phyloP scores from a whole-genome alignment of 83 land plant genomes.

The Thuja plicata region DNA sequence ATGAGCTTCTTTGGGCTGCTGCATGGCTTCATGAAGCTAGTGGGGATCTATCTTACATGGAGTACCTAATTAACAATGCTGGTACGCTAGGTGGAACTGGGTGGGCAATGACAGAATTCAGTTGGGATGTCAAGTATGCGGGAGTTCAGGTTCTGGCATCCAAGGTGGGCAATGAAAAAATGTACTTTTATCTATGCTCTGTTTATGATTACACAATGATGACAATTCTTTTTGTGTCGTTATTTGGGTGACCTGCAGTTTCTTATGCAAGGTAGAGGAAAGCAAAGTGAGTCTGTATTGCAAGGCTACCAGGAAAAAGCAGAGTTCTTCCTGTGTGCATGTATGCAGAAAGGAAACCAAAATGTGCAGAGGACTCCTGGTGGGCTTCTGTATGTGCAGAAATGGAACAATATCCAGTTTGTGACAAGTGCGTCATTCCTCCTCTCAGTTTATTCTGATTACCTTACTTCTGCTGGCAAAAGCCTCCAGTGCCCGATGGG shows the following conservation, averaged over 20 bases:
- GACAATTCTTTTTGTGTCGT: neutral
- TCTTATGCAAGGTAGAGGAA: conserved; percentile 60
- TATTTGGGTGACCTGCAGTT: neutral
- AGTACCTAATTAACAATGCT: conserved; percentile 59
- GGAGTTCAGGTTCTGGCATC: conserved; percentile 84
- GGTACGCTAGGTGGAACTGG: conserved; percentile 78
- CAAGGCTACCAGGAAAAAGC: conserved; percentile 61
- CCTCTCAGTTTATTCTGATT: conserved; percentile 80
- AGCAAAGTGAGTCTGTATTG: conserved; percentile 29
- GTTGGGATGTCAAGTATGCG: conserved; percentile 93
- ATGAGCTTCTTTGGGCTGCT: conserved; percentile 93
- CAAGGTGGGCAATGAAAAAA: conserved; percentile 47
- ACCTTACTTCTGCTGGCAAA: conserved; percentile 48
- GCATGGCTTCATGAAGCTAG: conserved; percentile 85
- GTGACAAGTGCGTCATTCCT: conserved; percentile 84
- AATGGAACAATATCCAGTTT: conserved; percentile 97
- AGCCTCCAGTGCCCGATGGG: conserved; percentile 42
- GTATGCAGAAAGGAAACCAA: conserved; percentile 59
- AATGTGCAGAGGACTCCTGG: conserved; percentile 83
- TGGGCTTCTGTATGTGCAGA: conserved; percentile 70
- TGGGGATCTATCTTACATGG: conserved; percentile 45
- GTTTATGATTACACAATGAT: conserved; percentile 14
- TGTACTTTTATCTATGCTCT: too few species aligned
- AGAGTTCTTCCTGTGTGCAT: conserved; percentile 78
- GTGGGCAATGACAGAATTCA: conserved; percentile 74